Base-by-base conservation (phyloP, 2,329 filamentous ascomycete genomes). In the Scorias spongiosa region DNA sequence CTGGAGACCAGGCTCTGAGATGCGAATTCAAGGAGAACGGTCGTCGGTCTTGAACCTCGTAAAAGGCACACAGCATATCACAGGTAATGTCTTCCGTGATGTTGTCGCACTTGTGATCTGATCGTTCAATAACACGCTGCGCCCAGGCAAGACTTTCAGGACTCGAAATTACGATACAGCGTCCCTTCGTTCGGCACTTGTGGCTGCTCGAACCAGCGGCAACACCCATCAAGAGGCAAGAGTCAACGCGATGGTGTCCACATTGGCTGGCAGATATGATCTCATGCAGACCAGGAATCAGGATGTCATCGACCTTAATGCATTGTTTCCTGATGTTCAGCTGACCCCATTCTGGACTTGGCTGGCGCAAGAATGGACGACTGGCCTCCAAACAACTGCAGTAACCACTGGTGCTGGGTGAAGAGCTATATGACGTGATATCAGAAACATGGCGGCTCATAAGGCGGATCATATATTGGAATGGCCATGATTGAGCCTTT, bases 11-110 rank as follows among this genome's bases (percentile, higher is more conserved):
- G 81, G 86, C 56, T 36, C 32, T 15, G 32, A 12, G 9, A 77
- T 82, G 57, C 72, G 71, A 34, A 78, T 87, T 71, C 70, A 70
- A 41, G 80, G 81, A n/a, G 78, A 83, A 43, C 67, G 76, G 5
- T 65, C 81, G 58, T 73, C 69, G 1, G 69, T 84, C 2, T 66
- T 69, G 10, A 70, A 79, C 39, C 65, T 87, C 10, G 67, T 83
- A 9, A 66, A 72, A n/a, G 65, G 63, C 7, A 72, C 64, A 61
- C 72, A 63, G 58, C 69, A 74, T 46, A 51, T 68, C 43, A 55
- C 53, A 50, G 62, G 66, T 66, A 56, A 39, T 55, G 49, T 26
- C 11, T 10, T 37, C 29, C 18, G 20, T 26, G 4, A 7, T 7
- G 20, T 26, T 26, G 20, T 26, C 20, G 20, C 20, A 7, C 20